These are phyloP conservation scores for Sugiyamaella xylanicola DNA, from an alignment of 1,139 yeast species.

Conservation along the genomic window DNA sequence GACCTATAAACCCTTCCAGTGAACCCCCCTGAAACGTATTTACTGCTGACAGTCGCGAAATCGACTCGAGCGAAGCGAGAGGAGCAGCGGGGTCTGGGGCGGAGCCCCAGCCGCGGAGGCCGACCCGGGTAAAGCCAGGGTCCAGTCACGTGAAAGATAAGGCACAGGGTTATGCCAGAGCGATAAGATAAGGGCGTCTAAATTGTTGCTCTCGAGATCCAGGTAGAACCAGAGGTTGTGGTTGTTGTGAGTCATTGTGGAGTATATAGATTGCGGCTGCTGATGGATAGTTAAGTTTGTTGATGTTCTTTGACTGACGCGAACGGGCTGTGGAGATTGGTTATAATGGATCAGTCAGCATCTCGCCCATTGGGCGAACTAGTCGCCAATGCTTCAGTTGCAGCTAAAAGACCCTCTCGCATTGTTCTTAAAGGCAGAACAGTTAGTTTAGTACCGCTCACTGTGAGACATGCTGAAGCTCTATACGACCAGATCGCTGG, in stretches of 20 bases:
- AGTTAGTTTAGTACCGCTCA: conserved; percentile 26
- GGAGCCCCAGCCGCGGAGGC: background rate
- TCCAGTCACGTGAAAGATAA: background rate
- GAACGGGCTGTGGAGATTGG: no score
- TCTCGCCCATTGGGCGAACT: conserved; percentile 10
- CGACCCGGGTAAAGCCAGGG: background rate
- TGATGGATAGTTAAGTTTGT: no score
- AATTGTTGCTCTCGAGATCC: no score
- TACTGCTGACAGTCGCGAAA: no score
- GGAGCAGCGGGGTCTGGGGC: background rate
- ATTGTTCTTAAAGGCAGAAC: conserved; percentile 13
- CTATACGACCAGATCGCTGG: conserved; percentile 25
- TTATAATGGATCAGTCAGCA: no score
- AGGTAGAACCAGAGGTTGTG: no score
- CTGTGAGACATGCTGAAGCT: conserved; percentile 24
- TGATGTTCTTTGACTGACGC: no score
- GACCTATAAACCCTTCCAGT: no score
- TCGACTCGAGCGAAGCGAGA: background rate
- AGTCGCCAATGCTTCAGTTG: background rate
- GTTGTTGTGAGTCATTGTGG: no score
- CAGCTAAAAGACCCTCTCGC: conserved; percentile 18
- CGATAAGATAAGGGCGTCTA: no score
- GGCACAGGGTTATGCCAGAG: background rate
- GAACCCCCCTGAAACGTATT: no score
- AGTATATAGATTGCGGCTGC: no score